Conservation (phyloP, 2,329 filamentous ascomycete species). For the Colletotrichum simmondsii region DNA sequence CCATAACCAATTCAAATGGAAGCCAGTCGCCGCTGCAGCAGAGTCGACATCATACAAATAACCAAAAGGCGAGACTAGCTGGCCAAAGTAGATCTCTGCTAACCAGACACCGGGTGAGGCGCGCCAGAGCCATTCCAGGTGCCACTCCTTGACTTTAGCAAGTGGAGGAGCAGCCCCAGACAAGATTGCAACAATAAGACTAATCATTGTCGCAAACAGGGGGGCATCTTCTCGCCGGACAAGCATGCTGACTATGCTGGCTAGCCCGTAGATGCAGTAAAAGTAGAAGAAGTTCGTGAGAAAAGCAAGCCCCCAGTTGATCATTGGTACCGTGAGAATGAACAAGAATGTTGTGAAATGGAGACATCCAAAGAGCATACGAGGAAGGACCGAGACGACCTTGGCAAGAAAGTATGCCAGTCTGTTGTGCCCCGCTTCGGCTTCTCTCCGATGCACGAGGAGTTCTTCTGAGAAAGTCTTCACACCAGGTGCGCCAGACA, state of each 20-base stretch:
- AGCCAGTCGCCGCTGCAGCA: conserved; percentile 56
- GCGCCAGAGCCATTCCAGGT: conserved; percentile 67
- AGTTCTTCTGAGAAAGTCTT: conserved; percentile 67
- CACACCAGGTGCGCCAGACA: conserved; percentile 64
- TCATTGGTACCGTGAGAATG: conserved; percentile 60
- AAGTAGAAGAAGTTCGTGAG: conserved; percentile 65
- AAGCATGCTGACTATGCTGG: conserved; percentile 63
- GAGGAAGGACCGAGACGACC: conserved; percentile 59
- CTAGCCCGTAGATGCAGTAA: conserved; percentile 68
- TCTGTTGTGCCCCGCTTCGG: conserved; percentile 65
- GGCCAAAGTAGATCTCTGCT: conserved; percentile 65
- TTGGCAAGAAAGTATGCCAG: conserved; percentile 68
- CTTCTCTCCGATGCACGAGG: conserved; percentile 64
- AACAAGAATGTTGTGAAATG: conserved; percentile 65
- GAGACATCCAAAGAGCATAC: conserved; percentile 61
- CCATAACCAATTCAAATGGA: conserved; percentile 54
- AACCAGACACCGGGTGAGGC: conserved; percentile 65
- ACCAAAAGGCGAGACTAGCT: conserved; percentile 58
- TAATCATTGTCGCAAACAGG: conserved; percentile 64
- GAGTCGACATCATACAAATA: conserved; percentile 63
- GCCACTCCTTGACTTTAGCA: conserved; percentile 59
- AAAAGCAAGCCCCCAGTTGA: conserved; percentile 61
- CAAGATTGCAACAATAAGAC: conserved; percentile 64
- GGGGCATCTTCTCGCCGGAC: conserved; percentile 67
- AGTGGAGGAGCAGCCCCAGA: conserved; percentile 64